A percentile compares a stretch with the other conserved stretches of the same genome.
phyloP scores from a whole-genome alignment of 306 rosid genomes.

The Prunus persica region DNA sequence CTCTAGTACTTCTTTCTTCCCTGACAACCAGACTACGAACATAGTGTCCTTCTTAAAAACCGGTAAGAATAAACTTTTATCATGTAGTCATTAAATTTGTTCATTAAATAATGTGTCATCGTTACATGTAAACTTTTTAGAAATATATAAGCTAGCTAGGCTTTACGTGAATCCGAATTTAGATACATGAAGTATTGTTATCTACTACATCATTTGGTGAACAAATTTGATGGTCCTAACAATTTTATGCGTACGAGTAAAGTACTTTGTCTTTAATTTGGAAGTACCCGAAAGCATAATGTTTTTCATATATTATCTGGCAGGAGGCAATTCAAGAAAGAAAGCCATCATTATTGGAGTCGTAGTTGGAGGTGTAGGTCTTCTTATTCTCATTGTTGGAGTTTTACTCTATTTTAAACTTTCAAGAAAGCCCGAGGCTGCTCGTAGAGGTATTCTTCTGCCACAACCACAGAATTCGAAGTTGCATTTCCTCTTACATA shows the following conservation, averaged over 20 bases:
- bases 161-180: too few relatives aligned
- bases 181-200: too few relatives aligned
- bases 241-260: not conserved
- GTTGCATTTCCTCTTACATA: not conserved
- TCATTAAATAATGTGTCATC: not conserved
- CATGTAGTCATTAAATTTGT: not conserved
- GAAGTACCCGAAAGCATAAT: too few relatives aligned
- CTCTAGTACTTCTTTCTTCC: constrained; percentile 47
- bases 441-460: constrained; percentile 37
- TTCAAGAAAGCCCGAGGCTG: constrained; percentile 33
- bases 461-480: not conserved
- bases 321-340: constrained; percentile 38
- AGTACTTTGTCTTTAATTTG: too few relatives aligned
- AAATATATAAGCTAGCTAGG: too few relatives aligned
- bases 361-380: constrained; percentile 55
- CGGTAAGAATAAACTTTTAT: constrained; percentile 20
- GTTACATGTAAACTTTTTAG: too few relatives aligned
- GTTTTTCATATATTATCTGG: not conserved
- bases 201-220: not conserved
- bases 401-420: constrained; percentile 30
- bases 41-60: constrained; percentile 27
- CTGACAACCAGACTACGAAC: constrained; percentile 45
- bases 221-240: not conserved
- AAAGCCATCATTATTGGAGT: constrained; percentile 63
- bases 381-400: constrained; percentile 43